phyloP scores from a whole-genome alignment of 768 basidiomycete species.

The Exsudoporus frostii region DNA sequence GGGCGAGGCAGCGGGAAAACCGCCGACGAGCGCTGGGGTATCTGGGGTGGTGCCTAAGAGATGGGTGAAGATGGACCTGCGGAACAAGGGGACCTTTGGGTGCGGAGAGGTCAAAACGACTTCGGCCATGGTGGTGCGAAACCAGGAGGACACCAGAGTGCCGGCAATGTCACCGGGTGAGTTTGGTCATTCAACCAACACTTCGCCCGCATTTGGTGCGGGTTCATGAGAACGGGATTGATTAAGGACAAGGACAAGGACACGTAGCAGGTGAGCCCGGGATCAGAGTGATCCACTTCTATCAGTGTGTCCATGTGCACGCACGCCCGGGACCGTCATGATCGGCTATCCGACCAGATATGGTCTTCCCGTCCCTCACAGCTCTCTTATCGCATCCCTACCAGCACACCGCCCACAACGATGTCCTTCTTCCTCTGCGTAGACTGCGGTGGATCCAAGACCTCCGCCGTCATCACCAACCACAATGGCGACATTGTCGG shows the following conservation, averaged over 20 bases:
- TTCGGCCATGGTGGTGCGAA: conserved; percentile 16
- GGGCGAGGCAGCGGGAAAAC: conserved; percentile 40
- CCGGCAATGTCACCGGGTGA: no score
- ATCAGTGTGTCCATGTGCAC: no score
- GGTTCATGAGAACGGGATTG: no score
- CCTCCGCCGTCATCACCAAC: conserved; percentile 68
- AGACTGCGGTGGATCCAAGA: conserved; percentile 90
- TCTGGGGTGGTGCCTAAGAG: conserved; percentile 19
- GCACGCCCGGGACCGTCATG: no score
- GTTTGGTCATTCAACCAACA: no score
- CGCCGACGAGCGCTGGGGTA: conserved; percentile 34
- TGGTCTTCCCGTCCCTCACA: not conserved
- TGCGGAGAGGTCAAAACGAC: conserved; percentile 20
- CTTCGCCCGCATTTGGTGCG: no score
- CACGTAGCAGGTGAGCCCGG: no score
- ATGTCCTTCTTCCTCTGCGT: conserved; percentile 76
- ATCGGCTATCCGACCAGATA: not conserved
- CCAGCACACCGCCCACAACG: no score
- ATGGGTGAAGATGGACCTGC: conserved; percentile 33
- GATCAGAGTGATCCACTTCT: no score
- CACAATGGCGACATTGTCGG: conserved; percentile 57
- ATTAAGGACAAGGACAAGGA: no score
- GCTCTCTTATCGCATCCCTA: not conserved
- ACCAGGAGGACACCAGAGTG: not conserved
- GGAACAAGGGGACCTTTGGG: conserved; percentile 17